Percentiles rank a stretch among this genome's conserved stretches.
These are phyloP conservation scores for Chaetothyriales sp. DNA, from an alignment of 2,329 filamentous ascomycete genomes.

Conservation along the genomic window DNA sequence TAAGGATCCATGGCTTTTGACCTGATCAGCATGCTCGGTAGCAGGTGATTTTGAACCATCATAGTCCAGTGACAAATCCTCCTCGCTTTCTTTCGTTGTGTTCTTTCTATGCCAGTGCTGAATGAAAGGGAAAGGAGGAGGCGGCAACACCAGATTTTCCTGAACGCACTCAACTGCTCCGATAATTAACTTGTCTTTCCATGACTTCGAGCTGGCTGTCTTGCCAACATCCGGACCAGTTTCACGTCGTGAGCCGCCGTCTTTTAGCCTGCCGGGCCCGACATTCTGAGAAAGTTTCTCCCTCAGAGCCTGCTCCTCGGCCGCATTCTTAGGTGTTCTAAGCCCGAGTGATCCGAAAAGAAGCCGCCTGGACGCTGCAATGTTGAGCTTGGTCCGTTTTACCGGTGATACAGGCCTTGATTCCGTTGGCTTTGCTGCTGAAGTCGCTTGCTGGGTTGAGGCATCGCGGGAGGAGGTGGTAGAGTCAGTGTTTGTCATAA, in stretches of 20 bases:
- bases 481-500: background rate
- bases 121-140: conserved; percentile 77
- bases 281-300: conserved; percentile 32
- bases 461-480: background rate
- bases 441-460: background rate
- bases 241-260: conserved; percentile 19
- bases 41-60: background rate
- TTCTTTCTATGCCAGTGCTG: conserved; percentile 52
- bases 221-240: conserved; percentile 29
- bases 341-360: conserved; percentile 59
- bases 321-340: conserved; percentile 50
- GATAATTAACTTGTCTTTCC: conserved; percentile 60
- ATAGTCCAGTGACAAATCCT: conserved; percentile 14
- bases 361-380: conserved; percentile 51
- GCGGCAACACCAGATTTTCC: conserved; percentile 50
- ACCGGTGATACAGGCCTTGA: background rate
- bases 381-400: conserved; percentile 28
- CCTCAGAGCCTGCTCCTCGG: conserved; percentile 51
- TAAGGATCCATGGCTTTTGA: background rate
- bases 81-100: background rate
- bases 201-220: conserved; percentile 27
- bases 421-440: background rate
- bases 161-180: conserved; percentile 71
- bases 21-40: background rate
- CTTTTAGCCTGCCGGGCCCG: conserved; percentile 7